Conservation (phyloP, 371 early-diverging fungal species). For the Homolaphlyctis polyrhiza region DNA sequence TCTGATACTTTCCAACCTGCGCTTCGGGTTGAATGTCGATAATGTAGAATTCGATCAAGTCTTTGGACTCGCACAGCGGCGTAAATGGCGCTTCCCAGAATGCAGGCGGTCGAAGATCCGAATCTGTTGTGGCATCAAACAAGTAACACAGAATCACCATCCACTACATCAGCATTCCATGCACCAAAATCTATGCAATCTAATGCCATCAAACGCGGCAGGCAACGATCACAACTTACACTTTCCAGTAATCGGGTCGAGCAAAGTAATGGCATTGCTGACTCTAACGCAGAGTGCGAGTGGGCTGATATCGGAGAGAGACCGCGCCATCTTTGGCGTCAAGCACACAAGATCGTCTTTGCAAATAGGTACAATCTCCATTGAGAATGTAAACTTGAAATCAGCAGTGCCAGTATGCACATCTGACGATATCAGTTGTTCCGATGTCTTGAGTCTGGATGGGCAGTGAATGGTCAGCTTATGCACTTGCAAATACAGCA, state of each 20-base stretch:
- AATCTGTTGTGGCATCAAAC: not conserved
- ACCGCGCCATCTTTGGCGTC: conserved; percentile 76
- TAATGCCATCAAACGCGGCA: not conserved
- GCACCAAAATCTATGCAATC: too few species aligned
- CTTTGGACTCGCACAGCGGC: conserved; percentile 65
- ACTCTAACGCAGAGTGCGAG: conserved; percentile 80
- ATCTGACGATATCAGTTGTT: conserved; percentile 97
- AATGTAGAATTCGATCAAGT: conserved; percentile 87
- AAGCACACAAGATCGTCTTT: conserved; percentile 95
- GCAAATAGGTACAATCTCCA: conserved; percentile 97
- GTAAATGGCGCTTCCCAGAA: conserved; percentile 84
- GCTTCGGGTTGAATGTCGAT: conserved; percentile 85
- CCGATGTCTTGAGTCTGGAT: conserved; percentile 90
- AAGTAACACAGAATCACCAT: too few species aligned
- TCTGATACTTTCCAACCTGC: conserved; percentile 46
- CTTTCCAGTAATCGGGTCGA: conserved; percentile 53
- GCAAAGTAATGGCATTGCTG: conserved; percentile 73
- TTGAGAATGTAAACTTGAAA: conserved; percentile 94
- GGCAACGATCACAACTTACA: not conserved
- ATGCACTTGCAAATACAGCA: too few species aligned
- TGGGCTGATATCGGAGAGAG: conserved; percentile 79
- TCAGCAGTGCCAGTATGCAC: conserved; percentile 89
- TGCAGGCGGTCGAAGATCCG: conserved; percentile 67
- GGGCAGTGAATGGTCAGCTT: too few species aligned
- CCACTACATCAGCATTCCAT: too few species aligned